These are phyloP conservation scores for Solanum piurae DNA, from an alignment of 257 asterid species.

Conservation along the genomic window DNA sequence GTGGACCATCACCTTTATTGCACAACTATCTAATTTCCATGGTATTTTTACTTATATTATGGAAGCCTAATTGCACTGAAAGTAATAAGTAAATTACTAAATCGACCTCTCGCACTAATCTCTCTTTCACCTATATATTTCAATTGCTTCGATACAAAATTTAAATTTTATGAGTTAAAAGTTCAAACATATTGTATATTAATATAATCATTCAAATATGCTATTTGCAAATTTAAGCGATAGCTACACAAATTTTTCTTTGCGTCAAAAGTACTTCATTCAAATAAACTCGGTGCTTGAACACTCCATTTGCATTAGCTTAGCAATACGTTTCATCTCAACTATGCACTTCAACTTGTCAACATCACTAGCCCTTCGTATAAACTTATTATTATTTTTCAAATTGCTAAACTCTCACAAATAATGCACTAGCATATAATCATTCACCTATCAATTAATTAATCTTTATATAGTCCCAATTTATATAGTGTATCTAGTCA, in stretches of 20 bases:
- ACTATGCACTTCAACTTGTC: neutral
- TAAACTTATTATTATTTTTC: neutral
- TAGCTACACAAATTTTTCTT: neutral
- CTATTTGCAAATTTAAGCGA: neutral
- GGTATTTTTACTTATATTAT: neutral
- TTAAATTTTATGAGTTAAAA: neutral
- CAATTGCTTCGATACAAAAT: neutral
- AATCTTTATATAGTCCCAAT: neutral
- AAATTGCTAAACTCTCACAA: neutral
- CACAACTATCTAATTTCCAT: neutral
- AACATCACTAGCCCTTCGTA: neutral
- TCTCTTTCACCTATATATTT: neutral
- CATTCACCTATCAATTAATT: neutral
- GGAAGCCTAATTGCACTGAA: neutral
- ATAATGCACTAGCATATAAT: neutral
- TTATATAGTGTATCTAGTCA: neutral
- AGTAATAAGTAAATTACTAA: neutral
- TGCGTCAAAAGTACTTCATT: neutral
- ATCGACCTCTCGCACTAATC: neutral
- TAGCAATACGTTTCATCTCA: neutral
- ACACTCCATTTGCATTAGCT: neutral
- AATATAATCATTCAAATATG: neutral
- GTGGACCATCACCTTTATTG: neutral
- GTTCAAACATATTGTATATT: neutral
- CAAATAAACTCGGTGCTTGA: neutral